Percentiles rank a stretch among this genome's conserved stretches.
phyloP scores from a whole-genome alignment of 2,329 filamentous ascomycete species.

The Trichophyton benhamiae region DNA sequence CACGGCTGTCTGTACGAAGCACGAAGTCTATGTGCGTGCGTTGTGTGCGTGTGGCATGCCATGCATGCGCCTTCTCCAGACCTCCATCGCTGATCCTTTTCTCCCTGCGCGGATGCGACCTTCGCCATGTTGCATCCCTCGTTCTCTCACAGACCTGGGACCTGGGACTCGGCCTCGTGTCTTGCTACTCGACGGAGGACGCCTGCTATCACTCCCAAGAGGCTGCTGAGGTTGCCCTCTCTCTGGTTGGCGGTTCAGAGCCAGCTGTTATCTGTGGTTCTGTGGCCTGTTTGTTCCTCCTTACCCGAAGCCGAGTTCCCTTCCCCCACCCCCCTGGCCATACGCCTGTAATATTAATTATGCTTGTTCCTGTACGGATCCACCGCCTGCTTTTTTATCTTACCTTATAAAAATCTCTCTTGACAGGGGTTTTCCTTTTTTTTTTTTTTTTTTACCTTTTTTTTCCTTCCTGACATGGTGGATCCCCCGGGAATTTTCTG shows the following conservation, averaged over 20 bases:
- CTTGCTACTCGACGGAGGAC: no score
- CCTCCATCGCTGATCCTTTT: not conserved
- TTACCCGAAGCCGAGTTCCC: no score
- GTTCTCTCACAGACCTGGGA: no score
- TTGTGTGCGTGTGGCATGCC: not conserved
- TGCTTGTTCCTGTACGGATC: not conserved
- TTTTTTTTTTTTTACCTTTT: not conserved
- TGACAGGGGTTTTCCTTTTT: not conserved
- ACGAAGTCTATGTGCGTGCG: not conserved
- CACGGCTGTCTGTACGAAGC: not conserved
- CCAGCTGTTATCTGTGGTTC: not conserved
- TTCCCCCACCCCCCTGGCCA: no score
- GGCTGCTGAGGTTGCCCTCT: no score
- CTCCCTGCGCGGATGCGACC: not conserved
- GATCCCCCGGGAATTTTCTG: slow-evolving; percentile 3
- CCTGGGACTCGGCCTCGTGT: no score
- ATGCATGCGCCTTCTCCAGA: not conserved
- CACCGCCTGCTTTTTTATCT: not conserved
- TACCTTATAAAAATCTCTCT: not conserved
- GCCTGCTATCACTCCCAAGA: no score
- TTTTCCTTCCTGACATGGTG: not conserved
- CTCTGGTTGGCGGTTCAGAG: not conserved
- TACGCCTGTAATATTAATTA: not conserved
- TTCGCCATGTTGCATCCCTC: not conserved
- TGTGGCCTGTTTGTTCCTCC: no score